Base-by-base conservation (phyloP, 768 basidiomycete genomes). In the Tricholoma matsutake region DNA sequence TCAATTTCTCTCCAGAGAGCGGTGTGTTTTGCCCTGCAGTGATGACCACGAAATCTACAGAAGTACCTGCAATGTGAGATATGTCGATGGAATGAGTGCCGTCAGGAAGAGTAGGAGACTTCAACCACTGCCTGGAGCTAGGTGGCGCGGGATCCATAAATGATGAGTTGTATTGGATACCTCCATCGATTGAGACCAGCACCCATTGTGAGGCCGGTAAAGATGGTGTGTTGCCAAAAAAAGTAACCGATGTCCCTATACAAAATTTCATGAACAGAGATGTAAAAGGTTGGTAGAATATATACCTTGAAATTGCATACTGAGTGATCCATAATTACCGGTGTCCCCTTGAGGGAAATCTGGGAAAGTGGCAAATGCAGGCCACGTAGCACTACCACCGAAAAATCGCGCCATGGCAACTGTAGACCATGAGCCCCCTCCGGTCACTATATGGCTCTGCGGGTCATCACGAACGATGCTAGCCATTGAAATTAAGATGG, bases 71-170 rank as follows among this genome's bases (percentile, higher is more conserved):
- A n/a, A 71, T 47, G 49, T 52, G 56, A 7, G 58, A 62, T 14
- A 72, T 55, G 8, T 35, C 54, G 18, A 72, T 56, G 7, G 62
- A 65, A 55, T 72, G 71, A 4, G 20, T 59, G 11, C 64, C 65
- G 5, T 71, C 67, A 2, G 56, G 9, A 3, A 72, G 55, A 2
- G 43, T 20, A 0, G 69, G 67, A 2, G 71, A 68, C 32, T 66
- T 61, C 47, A 69, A 71, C 69, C 67, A 72, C 39, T 73, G 58
- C 67, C 62, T 25, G 11, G 66, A 65, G 0, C 63, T 57, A 13
- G 58, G 68, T 5, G 67, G 69, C 6, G 52, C 32, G 8, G 59
- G 34, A 29, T 64, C 65, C 14, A 29, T 8, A 31, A 67, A 71
- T 3, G 61, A 56, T 3, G 60, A 39, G 9, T 54, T 57, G 39